Percentiles rank a stretch among this genome's conserved stretches.
These are phyloP conservation scores for Paraconiothyrium brasiliense DNA, from an alignment of 2,329 filamentous ascomycete genomes.

Conservation along the genomic window DNA sequence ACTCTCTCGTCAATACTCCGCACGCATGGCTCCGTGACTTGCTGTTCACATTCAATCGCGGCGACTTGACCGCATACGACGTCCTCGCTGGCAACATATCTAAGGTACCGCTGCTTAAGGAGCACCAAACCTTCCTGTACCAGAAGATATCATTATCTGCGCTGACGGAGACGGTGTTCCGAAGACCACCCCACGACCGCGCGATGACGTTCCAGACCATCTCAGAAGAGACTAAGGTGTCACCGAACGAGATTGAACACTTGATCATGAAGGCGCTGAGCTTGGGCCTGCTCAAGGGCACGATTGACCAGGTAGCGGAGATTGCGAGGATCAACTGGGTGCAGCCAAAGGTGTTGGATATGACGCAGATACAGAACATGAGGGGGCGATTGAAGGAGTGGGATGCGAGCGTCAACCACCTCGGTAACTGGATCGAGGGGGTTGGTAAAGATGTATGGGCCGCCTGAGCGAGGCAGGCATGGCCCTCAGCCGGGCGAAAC, in stretches of 20 bases:
- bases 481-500: background rate
- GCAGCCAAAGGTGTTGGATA: conserved; percentile 96
- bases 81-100: conserved; percentile 81
- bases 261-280: conserved; percentile 99
- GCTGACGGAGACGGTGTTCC: conserved; percentile 95
- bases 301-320: conserved; percentile 95
- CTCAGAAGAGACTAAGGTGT: conserved; percentile 89
- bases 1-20: conserved; percentile 77
- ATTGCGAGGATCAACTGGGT: conserved; percentile 98
- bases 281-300: conserved; percentile 85
- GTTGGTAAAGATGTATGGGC: conserved; percentile 97
- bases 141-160: conserved; percentile 99
- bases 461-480: conserved; percentile 53
- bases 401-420: conserved; percentile 93
- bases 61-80: conserved; percentile 89
- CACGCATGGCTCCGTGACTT: conserved; percentile 92
- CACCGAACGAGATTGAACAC: conserved; percentile 92
- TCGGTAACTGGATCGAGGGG: conserved; percentile 96
- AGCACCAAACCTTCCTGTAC: conserved; percentile 85
- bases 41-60: conserved; percentile 97
- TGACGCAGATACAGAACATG: conserved; percentile 95
- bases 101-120: conserved; percentile 79
- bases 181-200: conserved; percentile 92
- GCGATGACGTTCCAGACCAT: conserved; percentile 93
- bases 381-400: conserved; percentile 86